phyloP scores from a whole-genome alignment of 1,139 yeast species.

The Diutina catenulata region DNA sequence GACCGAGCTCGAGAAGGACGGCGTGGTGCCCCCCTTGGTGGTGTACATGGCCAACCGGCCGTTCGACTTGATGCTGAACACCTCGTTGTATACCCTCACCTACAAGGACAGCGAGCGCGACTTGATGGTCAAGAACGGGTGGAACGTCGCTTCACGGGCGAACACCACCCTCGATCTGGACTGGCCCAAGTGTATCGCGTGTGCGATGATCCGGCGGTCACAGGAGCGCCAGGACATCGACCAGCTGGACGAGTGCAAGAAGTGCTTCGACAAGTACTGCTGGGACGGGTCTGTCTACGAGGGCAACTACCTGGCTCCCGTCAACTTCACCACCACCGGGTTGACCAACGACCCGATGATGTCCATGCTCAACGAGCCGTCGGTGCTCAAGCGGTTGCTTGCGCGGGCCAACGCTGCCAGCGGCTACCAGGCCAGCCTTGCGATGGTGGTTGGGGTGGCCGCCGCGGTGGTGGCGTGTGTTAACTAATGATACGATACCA shows the following conservation, averaged over 20 bases:
- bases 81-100: conserved; percentile 57
- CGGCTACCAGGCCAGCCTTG: neutral
- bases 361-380: conserved; percentile 2
- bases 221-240: neutral
- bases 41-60: conserved; percentile 76
- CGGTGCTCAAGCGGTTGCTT: neutral
- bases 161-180: neutral
- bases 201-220: conserved; percentile 5
- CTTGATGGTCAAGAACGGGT: conserved; percentile 46
- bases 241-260: conserved; percentile 10
- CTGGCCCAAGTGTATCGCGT: conserved; percentile 5
- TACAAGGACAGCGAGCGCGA: conserved; percentile 49
- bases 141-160: conserved; percentile 7
- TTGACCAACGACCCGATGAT: conserved; percentile 16
- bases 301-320: conserved; percentile 15
- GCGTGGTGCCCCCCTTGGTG: conserved; percentile 53
- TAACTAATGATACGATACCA: neutral
- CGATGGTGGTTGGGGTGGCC: neutral
- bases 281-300: conserved; percentile 10
- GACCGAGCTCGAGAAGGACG: conserved; percentile 30
- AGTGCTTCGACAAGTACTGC: conserved; percentile 14
- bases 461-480: neutral
- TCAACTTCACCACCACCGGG: conserved; percentile 19
- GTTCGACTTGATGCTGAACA: conserved; percentile 54
- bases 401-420: neutral